Percentiles rank a stretch among this genome's conserved stretches.
phyloP scores from a whole-genome alignment of 78 protist genomes.

The Dictyostelium intermedium region DNA sequence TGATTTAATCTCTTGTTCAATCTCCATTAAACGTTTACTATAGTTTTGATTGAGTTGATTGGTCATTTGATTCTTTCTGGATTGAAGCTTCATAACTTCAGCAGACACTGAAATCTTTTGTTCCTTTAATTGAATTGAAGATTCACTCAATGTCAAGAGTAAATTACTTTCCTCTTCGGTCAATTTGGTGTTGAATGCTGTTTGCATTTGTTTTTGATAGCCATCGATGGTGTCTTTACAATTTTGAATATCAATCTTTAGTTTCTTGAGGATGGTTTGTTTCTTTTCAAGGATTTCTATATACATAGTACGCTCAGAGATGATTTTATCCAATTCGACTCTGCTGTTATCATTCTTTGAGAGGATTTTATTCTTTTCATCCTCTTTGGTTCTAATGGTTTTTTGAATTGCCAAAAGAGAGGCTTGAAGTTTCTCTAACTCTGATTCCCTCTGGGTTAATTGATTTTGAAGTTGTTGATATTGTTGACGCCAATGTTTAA shows the following conservation, averaged over 20 bases:
- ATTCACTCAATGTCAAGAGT: background rate
- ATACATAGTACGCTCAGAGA: background rate
- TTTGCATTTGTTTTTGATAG: constrained; percentile 19
- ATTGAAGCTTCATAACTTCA: background rate
- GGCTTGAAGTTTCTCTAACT: background rate
- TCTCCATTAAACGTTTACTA: constrained; percentile 19
- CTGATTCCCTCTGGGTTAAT: background rate
- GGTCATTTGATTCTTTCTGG: background rate
- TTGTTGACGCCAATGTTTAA: background rate
- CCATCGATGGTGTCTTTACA: background rate
- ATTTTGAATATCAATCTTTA: background rate
- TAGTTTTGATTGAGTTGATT: constrained; percentile 36
- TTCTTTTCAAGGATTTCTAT: background rate
- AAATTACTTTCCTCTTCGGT: constrained; percentile 22
- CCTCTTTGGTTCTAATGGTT: background rate
- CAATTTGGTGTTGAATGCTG: constrained; percentile 20
- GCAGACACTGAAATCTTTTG: background rate
- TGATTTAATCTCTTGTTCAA: background rate
- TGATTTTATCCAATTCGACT: background rate
- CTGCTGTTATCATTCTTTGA: background rate
- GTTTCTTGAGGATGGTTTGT: background rate
- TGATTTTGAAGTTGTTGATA: background rate
- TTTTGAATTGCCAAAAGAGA: background rate
- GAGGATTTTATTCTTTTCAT: background rate
- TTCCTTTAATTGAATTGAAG: constrained; percentile 16